Base-by-base conservation (phyloP, 257 asterid species). In the Vinca minor region DNA sequence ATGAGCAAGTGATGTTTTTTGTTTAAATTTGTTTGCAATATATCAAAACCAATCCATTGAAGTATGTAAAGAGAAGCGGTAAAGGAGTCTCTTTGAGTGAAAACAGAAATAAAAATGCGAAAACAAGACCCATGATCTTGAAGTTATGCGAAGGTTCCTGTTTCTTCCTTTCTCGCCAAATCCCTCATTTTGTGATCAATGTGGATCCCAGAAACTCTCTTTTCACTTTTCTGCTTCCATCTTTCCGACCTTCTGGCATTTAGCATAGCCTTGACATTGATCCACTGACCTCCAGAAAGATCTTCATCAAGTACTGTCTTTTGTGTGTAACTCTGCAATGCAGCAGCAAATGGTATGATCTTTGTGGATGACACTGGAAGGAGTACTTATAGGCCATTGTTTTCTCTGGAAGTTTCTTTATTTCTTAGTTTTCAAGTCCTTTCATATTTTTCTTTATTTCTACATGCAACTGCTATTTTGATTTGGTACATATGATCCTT, bases 401-500 rank as follows among this genome's bases (percentile, higher is more conserved):
- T 52, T 52, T 28, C 36, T 53, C 59, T 11, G n/a, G 12, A 28
- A 14, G n/a, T 28, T 28, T 34, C 1, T 53, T 28, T 53, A 0
- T 53, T 28, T 5, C 21, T 36, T 28, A 53, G 36, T 28, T 53
- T 28, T 26, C 21, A 26, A 12, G n/a, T 12, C n/a, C n/a, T n/a
- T 1, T 2, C 20, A 48, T 53, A 26, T 26, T 10, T 3, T 28
- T 28, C 28, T 53, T 53, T 20, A 34, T 53, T 28, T 53, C 36
- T 8, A 52, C 7, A 2, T 4, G 58, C n/a, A 23, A 28, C 36
- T 0, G 3, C 18, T 1, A 10, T 41, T n/a, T 12, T 41, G 13
- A 41, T 1, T 2, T 53, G 59, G 59, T 14, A 14, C 35, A 23
- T 12, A 32, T 13, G 38, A 28, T 81, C 82, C 95, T 82, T 87